Percentiles rank a stretch among this genome's conserved stretches.
phyloP scores from a whole-genome alignment of 192 early-diverging fungal species.

The Physocladia obscura region DNA sequence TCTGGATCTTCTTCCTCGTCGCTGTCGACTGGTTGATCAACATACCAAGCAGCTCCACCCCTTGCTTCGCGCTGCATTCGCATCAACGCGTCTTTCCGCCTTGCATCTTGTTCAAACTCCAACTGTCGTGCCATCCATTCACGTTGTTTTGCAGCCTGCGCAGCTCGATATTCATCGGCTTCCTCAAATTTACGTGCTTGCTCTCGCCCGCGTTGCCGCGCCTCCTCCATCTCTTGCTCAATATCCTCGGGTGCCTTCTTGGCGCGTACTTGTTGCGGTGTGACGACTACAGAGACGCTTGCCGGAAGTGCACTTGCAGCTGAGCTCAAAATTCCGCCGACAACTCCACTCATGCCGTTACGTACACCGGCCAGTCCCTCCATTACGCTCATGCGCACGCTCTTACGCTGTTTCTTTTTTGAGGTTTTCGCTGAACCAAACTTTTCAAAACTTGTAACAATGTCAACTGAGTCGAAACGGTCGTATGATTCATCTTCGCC shows the following conservation, averaged over 20 bases:
- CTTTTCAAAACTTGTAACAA: neutral
- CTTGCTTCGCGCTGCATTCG: slow-evolving; percentile 18
- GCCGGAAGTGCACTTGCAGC: neutral
- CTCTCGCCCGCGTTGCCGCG: slow-evolving; percentile 12
- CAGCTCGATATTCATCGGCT: slow-evolving; percentile 12
- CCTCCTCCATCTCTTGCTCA: slow-evolving; percentile 30
- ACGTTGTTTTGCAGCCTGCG: slow-evolving; percentile 17
- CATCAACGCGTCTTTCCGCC: slow-evolving; percentile 10
- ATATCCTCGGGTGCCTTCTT: slow-evolving; percentile 24
- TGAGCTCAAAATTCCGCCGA: slow-evolving; percentile 21
- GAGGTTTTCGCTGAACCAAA: neutral
- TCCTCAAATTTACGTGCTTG: slow-evolving; percentile 25
- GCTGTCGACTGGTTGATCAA: neutral
- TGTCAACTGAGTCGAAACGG: no score
- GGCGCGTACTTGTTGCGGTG: neutral
- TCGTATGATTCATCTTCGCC: no score
- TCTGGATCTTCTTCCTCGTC: slow-evolving; percentile 9
- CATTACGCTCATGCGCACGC: slow-evolving; percentile 17
- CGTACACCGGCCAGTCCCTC: slow-evolving; percentile 9
- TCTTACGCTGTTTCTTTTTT: slow-evolving; percentile 13
- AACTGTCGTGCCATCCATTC: slow-evolving; percentile 24
- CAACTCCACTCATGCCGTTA: slow-evolving; percentile 8
- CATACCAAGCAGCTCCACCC: neutral
- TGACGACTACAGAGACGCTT: neutral
- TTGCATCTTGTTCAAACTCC: slow-evolving; percentile 16